A percentile compares a stretch with the other conserved stretches of the same genome.
phyloP scores from a whole-genome alignment of 192 early-diverging fungal genomes.

The Cetraspora pellucida region DNA sequence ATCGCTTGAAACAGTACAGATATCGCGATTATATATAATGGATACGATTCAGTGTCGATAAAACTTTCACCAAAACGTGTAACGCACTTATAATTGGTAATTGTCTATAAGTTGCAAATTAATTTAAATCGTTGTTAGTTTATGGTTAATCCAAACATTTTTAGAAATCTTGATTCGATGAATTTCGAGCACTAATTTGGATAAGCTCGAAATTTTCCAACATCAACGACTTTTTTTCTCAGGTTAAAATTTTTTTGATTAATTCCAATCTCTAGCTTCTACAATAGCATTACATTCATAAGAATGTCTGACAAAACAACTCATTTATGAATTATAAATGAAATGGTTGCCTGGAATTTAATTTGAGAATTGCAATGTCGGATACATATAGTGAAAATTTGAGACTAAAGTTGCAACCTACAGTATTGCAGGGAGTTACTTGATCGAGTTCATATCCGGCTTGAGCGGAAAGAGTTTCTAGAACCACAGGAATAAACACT shows the following conservation, averaged over 20 bases:
- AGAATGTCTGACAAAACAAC: no score
- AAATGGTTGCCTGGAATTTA: neutral
- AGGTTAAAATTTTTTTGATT: no score
- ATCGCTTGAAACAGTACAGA: constrained; percentile 50
- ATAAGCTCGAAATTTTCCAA: no score
- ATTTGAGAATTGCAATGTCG: no score
- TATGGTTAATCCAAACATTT: no score
- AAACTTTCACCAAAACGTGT: constrained; percentile 37
- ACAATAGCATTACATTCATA: no score
- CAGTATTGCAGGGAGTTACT: neutral
- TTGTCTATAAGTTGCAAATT: neutral
- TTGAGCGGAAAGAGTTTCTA: neutral
- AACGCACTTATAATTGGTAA: constrained; percentile 34
- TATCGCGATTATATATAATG: constrained; percentile 47
- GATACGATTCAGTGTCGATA: constrained; percentile 43
- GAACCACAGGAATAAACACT: neutral
- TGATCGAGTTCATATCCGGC: neutral
- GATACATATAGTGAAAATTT: no score
- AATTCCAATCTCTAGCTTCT: no score
- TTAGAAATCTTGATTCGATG: no score
- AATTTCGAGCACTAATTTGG: no score
- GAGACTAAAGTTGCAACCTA: neutral
- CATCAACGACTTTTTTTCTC: no score
- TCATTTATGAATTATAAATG: neutral
- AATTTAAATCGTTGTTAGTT: neutral